Evolutionary conservation across 768 basidiomycete genomes (phyloP), one percentile per base, ranked within the genome.

Genomic region (Kwoniella pini): DNA sequence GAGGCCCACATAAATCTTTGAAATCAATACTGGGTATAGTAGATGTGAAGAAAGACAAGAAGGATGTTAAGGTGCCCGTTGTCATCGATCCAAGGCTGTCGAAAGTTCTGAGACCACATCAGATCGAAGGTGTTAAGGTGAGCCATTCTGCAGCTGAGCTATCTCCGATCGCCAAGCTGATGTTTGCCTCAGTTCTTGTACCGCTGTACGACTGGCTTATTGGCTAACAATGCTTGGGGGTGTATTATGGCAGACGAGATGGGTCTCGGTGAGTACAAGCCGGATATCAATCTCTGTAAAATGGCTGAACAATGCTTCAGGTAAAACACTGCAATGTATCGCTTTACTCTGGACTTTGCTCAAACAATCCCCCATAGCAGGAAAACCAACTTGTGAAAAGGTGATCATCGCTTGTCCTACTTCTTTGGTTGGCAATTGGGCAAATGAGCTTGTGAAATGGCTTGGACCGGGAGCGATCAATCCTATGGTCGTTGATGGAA

Each of bases 241-340:
- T 98, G 95, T 73, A 99, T 99, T 77, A 97, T 99, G 95, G 95
- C 95, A 0, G 95, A 99, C 72, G 95, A 95, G 79, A 99, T 99
- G 95, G 95, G 95, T 70, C 85, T 98, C 13, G 95, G 82, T 69
- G 66, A 70, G 79, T 77, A 59, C n/a, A 50, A 65, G 5, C 19
- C 60, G 1, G 7, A 30, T 24, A 10, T 7, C 30, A n/a, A 45
- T 33, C 9, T 33, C 24, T 36, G 15, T 58, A 64, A 49, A 69
- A 42, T 2, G 1, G 24, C 19, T 24, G 11, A 24, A 24, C 3
- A 24, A 21, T 28, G 38, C 7, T 33, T 10, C 38, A 77, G 78
- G 91, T 17, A 94, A 96, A 79, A 95, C 94, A 15, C 82, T 99
- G 15, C 96, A 99, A 75, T 98, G 96, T 75, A 97, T 99, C 63